Evolutionary conservation across 2,329 filamentous ascomycete genomes (phyloP), one percentile per base, ranked within the genome.

Genomic region (Sclerotinia glacialis): DNA sequence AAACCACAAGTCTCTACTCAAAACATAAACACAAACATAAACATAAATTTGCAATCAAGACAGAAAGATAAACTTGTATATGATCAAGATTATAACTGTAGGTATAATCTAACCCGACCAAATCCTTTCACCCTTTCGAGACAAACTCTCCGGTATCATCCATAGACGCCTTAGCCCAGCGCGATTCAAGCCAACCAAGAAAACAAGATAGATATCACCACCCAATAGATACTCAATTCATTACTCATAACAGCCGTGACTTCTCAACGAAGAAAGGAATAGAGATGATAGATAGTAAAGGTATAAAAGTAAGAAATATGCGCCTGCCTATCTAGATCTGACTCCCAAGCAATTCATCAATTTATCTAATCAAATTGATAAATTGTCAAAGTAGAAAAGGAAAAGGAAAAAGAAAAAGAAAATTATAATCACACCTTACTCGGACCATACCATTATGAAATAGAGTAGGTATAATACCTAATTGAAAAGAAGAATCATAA

Each of bases 371-470:
- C 37, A 61, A 59, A 46, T 59, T 46, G 55, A 66, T 66, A 55
- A 61, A 61, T 61, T 66, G 47, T n/a, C 8, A 34, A 66, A 28
- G 37, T 54, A 67, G 49, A 63, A 64, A 46, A 28, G 40, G 40
- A 63, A 50, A 64, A 21, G 21, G 31, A 58, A 60, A 40, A 64
- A 31, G 53, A 60, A 66, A 64, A 5, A 31, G 53, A 60, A 66
- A 64, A 5, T 37, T 28, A 55, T 58, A 63, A 47, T 59, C 60
- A 69, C 56, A 65, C 46, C 62, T 68, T 69, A 69, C 66, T 69
- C 66, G 46, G 67, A 67, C 50, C 66, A 69, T 69, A 69, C 52
- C 66, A 63, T 61, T 52, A 65, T 40, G 54, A 55, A 55, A 56
- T 18, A 63, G 46, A 58, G 59, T 26, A 52, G 44, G n/a, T n/a